Base-by-base conservation (phyloP, 2,329 filamentous ascomycete species). In the Fusarium sp. region DNA sequence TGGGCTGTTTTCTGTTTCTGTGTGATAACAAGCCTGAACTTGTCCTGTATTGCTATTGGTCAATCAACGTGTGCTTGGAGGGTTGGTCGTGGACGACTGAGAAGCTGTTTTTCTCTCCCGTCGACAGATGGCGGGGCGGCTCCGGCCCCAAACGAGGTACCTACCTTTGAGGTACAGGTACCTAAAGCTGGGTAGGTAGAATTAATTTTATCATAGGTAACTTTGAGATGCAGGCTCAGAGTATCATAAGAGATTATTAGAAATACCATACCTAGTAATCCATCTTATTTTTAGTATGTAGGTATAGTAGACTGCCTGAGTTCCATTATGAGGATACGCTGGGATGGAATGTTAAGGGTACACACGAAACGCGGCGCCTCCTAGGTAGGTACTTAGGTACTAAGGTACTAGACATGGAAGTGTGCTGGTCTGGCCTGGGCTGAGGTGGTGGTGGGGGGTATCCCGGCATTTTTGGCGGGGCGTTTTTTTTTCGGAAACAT, bases 61-160 rank as follows among this genome's bases (percentile, higher is more conserved):
- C 37, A 50, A 46, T 50, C 36, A 52, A 18, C 21, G 14, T 60
- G 58, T 54, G 47, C 63, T 59, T 42, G 52, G 48, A 45, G 43
- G 51, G 48, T 50, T 64, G 48, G 27, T 49, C 37, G 43, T 53
- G 11, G 45, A 48, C 64, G 49, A 67, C 47, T 68, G 37, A 57
- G 43, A 65, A 58, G 59, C 23, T 64, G 58, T 51, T 63, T 47
- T 37, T 23, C 43, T 58, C 36, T 63, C 41, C 29, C 25, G 53
- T 67, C 54, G 65, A 67, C 59, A 67, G 65, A 68, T 68, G 50
- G 64, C 54, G 65, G 65, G 65, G 59, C 59, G 64, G 65, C 54
- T 68, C 64, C 65, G 65, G 54, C 49, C 65, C 54, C 27, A 35
- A 36, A 41, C 21, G 37, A 42, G 29, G 37, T 64, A 64, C 46